Evolutionary conservation across 2,329 filamentous ascomycete species (phyloP), one percentile per base, ranked within the genome.

Genomic region (Intubia oerlemansii): DNA sequence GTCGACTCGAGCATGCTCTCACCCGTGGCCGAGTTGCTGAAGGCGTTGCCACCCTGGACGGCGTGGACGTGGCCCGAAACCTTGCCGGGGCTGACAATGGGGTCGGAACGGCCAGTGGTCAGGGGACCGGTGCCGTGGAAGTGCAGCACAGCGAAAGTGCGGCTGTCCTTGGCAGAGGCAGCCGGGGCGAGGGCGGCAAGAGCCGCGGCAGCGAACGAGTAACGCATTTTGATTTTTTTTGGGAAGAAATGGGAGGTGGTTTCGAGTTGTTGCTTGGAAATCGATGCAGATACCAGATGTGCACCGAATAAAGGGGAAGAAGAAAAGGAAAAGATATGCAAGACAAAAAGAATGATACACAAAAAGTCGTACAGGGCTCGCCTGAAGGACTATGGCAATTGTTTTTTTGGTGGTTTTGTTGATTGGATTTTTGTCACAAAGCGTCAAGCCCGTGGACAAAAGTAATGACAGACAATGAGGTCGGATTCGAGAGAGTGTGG

Each of bases 11-110:
- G 35, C 16, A 77, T 57, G 25, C 62, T 54, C 32, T 65, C 54
- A 40, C 68, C 76, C 24, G 59, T 66, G 43, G 73, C 68, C 30
- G 49, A 57, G 38, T 66, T 52, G 36, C 60, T 55, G 41, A 82
- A 82, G 39, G 56, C 69, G 48, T 66, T 75, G 33, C 71, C 75
- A 24, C 72, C 76, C 50, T 74, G 63, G 39, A 82, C 60, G 29
- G 62, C 66, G 52, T 84, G 78, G 16, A 75, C 62, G 47, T 84
- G 77, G 26, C 48, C 43, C 3, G 69, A 59, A 10, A 62, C 43
- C 9, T 39, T 34, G 13, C 73, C 73, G 10, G 73, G 72, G 33
- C 44, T 57, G 35, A 81, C 54, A 37, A 82, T 70, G 31, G 77
- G 76, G 40, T 84, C 77, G 24, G 64, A 47, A 24, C 62, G 65